Conservation (phyloP, 2,329 filamentous ascomycete species). For the Fusarium protoensiforme region DNA sequence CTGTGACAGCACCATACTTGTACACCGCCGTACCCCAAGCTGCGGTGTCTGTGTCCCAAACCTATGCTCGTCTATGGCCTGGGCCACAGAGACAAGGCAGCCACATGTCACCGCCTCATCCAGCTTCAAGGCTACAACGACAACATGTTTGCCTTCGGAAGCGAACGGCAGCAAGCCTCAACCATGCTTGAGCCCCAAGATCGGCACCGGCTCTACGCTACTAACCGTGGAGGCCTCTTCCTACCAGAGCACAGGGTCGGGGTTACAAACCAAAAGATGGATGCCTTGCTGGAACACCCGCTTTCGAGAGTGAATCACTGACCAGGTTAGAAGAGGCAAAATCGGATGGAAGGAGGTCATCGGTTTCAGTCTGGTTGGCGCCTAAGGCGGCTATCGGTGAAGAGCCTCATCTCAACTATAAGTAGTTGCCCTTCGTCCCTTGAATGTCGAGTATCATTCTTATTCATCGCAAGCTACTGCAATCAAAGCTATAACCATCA, state of each 20-base stretch:
- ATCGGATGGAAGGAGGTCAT: background rate
- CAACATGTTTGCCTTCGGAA: background rate
- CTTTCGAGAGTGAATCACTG: background rate
- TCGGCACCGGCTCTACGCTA: background rate
- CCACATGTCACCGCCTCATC: background rate
- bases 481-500: background rate
- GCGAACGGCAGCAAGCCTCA: background rate
- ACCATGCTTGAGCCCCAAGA: background rate
- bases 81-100: background rate
- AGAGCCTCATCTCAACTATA: background rate
- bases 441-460: background rate
- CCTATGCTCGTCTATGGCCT: background rate
- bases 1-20: background rate
- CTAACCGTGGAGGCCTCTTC: background rate
- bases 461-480: background rate
- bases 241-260: background rate
- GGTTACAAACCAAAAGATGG: background rate
- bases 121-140: background rate
- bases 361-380: background rate
- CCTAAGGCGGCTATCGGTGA: background rate
- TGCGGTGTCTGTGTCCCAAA: background rate
- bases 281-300: background rate
- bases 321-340: background rate
- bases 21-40: background rate
- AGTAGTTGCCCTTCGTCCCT: background rate